Base-by-base conservation (phyloP, 495 filamentous ascomycete species). In the Platismatia glauca region DNA sequence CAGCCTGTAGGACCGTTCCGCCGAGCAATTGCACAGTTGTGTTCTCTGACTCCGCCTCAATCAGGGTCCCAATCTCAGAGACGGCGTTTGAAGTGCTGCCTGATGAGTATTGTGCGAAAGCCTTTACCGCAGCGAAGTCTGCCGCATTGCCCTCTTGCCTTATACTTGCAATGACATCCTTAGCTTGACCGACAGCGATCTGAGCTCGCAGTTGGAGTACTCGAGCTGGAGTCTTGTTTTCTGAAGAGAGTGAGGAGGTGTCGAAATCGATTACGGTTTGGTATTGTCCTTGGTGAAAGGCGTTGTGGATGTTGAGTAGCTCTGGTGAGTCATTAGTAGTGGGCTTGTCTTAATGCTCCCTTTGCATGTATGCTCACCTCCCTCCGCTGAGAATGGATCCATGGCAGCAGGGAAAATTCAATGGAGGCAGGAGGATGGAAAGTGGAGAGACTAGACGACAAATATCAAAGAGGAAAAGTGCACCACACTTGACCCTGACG, bases 321-420 rank as follows among this genome's bases (percentile, higher is more conserved):
- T 98, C 94, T 88, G 70, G n/a, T 58, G 57, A 64, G 50, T 38
- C 50, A 50, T 67, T 34, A 41, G 57, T 18, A 55, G 22, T 65
- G 4, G 6, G 29, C 18, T 11, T 18, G 33, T 38, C 15, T 31
- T 64, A 66, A 46, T 52, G 58, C 20, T 55, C 27, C 7, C 6
- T 44, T 61, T 57, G 38, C 20, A 18, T 24, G 33, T 33, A 65
- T 64, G 27, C 78, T 64, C 74, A 87, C 86, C 86, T 79, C 90
- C 91, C 79, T 97, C 94, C 68, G 89, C 82, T 27, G 90, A 95
- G 72, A 93, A 98, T 64, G 93, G 94, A 79, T 98, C 94, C 89
- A 95, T 95, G 57, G 68, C 79, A 65, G 63, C 59, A 64, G 64
- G 60, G 62, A 24, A 29, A 33, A 16, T 43, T 43, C 48, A 18